phyloP scores from a whole-genome alignment of 176 grass and related monocot genomes.

The Metroxylon sagu region DNA sequence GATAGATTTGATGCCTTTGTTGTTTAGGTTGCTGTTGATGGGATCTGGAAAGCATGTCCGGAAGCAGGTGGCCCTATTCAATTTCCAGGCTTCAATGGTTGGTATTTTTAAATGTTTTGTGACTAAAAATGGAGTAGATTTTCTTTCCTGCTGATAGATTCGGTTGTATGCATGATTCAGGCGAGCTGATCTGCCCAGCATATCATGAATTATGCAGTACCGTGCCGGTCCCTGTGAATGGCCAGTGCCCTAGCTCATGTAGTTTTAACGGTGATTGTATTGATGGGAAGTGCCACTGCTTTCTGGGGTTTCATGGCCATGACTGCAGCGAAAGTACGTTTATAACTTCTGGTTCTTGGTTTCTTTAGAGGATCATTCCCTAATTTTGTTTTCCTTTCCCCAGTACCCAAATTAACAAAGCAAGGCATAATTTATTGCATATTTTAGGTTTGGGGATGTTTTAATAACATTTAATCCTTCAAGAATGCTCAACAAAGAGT shows the following conservation, averaged over 20 bases:
- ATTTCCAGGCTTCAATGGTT: constrained; percentile 94
- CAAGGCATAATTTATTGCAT: too few relatives aligned
- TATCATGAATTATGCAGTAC: constrained; percentile 78
- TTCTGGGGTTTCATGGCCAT: constrained; percentile 78
- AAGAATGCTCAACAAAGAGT: too few relatives aligned
- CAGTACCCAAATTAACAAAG: too few relatives aligned
- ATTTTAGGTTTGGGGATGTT: too few relatives aligned
- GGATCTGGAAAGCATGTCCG: constrained; percentile 87
- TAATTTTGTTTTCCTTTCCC: too few relatives aligned
- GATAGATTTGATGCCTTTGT: background rate
- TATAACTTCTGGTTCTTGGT: background rate
- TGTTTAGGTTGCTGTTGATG: constrained; percentile 92
- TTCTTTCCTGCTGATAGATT: constrained; percentile 14
- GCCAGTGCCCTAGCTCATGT: constrained; percentile 67
- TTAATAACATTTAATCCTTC: too few relatives aligned
- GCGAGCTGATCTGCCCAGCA: constrained; percentile 91
- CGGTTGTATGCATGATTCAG: constrained; percentile 37
- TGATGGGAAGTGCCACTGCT: constrained; percentile 85
- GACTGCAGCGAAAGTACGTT: constrained; percentile 81
- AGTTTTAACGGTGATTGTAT: constrained; percentile 88
- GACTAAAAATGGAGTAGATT: background rate
- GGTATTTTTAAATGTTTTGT: constrained; percentile 19
- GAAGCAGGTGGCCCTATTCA: constrained; percentile 79
- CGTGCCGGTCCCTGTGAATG: constrained; percentile 34
- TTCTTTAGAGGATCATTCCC: too few relatives aligned